phyloP scores from a whole-genome alignment of 1,284 basidiomycete species.

The Apiotrichum siamense region DNA sequence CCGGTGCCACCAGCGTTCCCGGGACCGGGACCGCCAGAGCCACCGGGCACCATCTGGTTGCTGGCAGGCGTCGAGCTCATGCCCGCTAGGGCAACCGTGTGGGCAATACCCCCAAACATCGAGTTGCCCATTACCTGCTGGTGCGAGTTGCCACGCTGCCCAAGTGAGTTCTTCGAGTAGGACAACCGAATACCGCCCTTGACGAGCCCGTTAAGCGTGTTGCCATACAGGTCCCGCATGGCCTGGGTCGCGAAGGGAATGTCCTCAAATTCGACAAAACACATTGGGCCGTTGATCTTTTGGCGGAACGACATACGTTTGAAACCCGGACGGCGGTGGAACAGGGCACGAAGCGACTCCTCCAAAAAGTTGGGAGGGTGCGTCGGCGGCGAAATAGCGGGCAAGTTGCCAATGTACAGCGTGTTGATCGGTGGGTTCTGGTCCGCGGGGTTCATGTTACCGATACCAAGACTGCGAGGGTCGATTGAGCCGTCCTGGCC shows the following conservation, averaged over 20 bases:
- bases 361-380: constrained; percentile 74
- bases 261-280: constrained; percentile 95
- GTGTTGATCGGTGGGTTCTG: constrained; percentile 84
- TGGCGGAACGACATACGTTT: constrained; percentile 89
- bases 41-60: constrained; percentile 7
- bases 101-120: constrained; percentile 41
- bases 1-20: too few species aligned
- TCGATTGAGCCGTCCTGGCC: constrained; percentile 8
- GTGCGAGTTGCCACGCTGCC: constrained; percentile 48
- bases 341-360: constrained; percentile 73
- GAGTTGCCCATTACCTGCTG: constrained; percentile 28
- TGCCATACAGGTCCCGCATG: constrained; percentile 83
- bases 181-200: constrained; percentile 93
- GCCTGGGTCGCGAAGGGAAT: constrained; percentile 76
- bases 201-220: constrained; percentile 80
- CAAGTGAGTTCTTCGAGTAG: constrained; percentile 91
- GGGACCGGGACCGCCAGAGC: constrained; percentile 1
- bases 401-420: constrained; percentile 88
- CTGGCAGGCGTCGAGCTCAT: constrained; percentile 22
- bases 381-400: constrained; percentile 59
- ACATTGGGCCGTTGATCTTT: constrained; percentile 95
- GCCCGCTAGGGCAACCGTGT: constrained; percentile 41
- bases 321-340: constrained; percentile 72
- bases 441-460: constrained; percentile 60
- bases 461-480: constrained; percentile 17